These are phyloP conservation scores for Heliosperma pusillum DNA, from an alignment of 148 eudicot genomes.

Conservation along the genomic window DNA sequence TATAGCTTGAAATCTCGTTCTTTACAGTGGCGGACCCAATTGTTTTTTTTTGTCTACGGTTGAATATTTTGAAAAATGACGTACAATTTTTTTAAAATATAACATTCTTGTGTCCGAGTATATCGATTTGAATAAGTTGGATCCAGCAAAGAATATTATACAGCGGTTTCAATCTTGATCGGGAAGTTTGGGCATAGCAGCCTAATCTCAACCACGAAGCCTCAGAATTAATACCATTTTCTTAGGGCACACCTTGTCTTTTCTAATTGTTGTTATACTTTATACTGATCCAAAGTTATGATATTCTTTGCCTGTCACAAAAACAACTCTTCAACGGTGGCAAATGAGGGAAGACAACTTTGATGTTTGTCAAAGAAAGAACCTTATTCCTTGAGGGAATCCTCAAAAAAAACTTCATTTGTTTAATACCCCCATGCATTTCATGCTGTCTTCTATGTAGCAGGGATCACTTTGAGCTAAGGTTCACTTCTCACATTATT, in stretches of 20 bases:
- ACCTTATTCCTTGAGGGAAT: constrained; percentile 10
- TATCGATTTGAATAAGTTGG: not conserved
- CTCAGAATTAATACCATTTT: not conserved
- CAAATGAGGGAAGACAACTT: constrained; percentile 13
- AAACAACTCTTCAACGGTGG: constrained; percentile 13
- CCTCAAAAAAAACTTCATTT: not conserved
- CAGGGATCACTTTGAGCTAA: not conserved
- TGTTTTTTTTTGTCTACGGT: too few species aligned
- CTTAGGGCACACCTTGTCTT: not conserved
- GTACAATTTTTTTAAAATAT: too few species aligned
- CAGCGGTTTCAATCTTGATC: not conserved
- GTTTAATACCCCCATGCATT: too few species aligned
- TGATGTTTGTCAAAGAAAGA: constrained; percentile 14
- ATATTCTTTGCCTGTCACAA: constrained; percentile 13
- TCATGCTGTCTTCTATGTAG: not conserved
- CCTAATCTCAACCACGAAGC: too few species aligned
- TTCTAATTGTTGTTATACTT: not conserved
- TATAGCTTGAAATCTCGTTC: too few species aligned
- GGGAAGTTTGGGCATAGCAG: too few species aligned
- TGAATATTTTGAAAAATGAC: too few species aligned
- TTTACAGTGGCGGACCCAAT: too few species aligned
- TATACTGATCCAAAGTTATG: constrained; percentile 12
- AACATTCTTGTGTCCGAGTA: too few species aligned
- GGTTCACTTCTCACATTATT: too few species aligned
- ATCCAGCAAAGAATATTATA: not conserved